Base-by-base conservation (phyloP, 148 eudicot species). In the Linanthus parryae region DNA sequence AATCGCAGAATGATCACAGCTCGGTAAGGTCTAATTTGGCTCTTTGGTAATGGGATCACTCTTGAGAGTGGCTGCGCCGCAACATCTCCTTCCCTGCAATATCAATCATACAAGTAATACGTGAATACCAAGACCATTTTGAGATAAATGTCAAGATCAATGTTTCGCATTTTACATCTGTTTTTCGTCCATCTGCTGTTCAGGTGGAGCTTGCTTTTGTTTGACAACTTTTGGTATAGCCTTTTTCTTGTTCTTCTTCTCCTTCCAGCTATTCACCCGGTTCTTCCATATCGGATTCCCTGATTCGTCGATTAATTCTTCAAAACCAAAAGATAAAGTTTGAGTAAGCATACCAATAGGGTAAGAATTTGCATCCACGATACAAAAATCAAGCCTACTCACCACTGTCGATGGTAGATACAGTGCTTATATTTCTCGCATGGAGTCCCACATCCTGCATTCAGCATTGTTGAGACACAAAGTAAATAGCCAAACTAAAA, bases 251-350 rank as follows among this genome's bases (percentile, higher is more conserved):
- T 73, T 80, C 54, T 79, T 84, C 68, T 74, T 88, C 6, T 94
- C 99, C 68, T 81, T 88, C 99, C 99, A 94, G 64, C 99, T 85
- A 21, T 79, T 86, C 56, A 94, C 95, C 48, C 99, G 71, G 54
- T 82, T 80, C 70, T 94, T 94, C 99, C 99, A 94, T 66, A 94
- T 82, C 3, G 94, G 79, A 25, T 79, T 81, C 62, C 99, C 99
- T 52, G 83, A 58, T 62, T 94, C 99, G 56, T 71, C 77, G 48
- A 54, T 59, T 11, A 64, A 40, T 49, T 94, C 99, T 94, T 70
- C 52, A 65, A 30, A n/a, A n/a, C n/a, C n/a, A n/a, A 64, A 41
- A 48, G 23, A 28, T n/a, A 44, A 25, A 57, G 24, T 1, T 29
- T 19, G 10, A 30, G 2, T 20, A 25, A 12, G 52, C 58, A 30